Percentiles rank a stretch among this genome's conserved stretches.
Evolutionary conservation across 441 rosid species (phyloP).

Genomic region (Flueggea neowawraea): DNA sequence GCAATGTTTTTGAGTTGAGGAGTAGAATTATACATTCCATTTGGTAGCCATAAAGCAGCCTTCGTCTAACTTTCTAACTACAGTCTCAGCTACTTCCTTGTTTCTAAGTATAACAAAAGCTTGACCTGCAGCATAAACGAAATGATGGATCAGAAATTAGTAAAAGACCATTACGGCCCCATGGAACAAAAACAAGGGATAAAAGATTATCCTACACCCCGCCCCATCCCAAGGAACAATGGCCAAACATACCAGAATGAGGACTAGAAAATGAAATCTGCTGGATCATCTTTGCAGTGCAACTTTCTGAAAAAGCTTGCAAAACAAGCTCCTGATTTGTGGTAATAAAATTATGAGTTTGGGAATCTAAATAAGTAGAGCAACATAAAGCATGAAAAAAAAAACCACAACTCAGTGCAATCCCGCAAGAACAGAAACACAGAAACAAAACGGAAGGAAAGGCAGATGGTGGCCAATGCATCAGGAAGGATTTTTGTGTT

Average conservation of each 20-base stretch:
- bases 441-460: too few relatives aligned
- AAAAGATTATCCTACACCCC: too few relatives aligned
- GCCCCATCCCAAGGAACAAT: too few relatives aligned
- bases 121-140: slow-evolving; percentile 48
- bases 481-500: too few relatives aligned
- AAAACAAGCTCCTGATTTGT: slow-evolving; percentile 58
- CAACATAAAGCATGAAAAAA: too few relatives aligned
- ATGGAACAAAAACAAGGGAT: too few relatives aligned
- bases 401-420: too few relatives aligned
- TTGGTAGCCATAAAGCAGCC: slow-evolving; percentile 72
- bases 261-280: slow-evolving; percentile 44
- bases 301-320: too few relatives aligned
- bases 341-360: slow-evolving; percentile 3
- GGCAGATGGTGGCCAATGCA: too few relatives aligned
- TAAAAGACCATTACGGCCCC: too few relatives aligned
- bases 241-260: slow-evolving; percentile 43
- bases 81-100: slow-evolving; percentile 58
- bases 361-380: neutral
- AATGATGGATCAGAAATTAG: neutral
- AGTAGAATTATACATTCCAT: slow-evolving; percentile 57
- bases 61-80: slow-evolving; percentile 42
- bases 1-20: neutral
- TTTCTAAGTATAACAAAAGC: slow-evolving; percentile 68
- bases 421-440: too few relatives aligned
- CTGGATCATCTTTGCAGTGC: slow-evolving; percentile 43